Conservation (phyloP, 805 yeast species). For the Kuraishia molischiana region DNA sequence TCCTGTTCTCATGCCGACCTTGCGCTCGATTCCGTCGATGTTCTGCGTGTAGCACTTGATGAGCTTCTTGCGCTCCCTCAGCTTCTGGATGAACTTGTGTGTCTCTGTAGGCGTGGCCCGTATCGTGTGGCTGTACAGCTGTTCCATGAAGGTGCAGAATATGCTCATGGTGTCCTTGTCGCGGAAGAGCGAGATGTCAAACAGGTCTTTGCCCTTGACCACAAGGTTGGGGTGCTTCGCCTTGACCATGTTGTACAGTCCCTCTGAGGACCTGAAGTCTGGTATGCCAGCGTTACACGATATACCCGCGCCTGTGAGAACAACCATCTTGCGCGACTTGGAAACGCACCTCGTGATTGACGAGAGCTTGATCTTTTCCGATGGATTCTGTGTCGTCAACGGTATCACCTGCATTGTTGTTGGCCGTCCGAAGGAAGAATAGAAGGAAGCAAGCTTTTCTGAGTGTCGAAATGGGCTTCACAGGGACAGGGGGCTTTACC, state of each 20-base stretch:
- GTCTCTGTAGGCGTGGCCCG: conserved; percentile 76
- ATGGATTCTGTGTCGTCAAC: conserved; percentile 8
- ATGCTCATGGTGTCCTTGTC: conserved; percentile 52
- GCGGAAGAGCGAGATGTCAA: conserved; percentile 77
- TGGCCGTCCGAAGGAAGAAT: too few species aligned
- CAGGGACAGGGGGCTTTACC: too few species aligned
- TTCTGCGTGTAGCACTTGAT: conserved; percentile 90
- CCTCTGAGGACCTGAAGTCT: conserved; percentile 79
- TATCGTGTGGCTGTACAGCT: conserved; percentile 52
- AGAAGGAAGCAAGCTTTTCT: too few species aligned
- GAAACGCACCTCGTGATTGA: conserved; percentile 30
- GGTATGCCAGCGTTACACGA: conserved; percentile 97
- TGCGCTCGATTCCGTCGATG: conserved; percentile 79
- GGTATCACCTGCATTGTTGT: conserved; percentile 15
- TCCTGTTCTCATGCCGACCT: conserved; percentile 55
- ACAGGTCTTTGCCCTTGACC: conserved; percentile 81
- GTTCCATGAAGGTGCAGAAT: conserved; percentile 89
- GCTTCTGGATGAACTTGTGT: conserved; percentile 59
- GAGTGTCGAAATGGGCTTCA: too few species aligned
- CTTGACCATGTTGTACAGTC: conserved; percentile 71
- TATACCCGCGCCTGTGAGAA: conserved; percentile 93
- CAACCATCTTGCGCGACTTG: conserved; percentile 45
- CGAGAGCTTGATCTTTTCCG: conserved; percentile 7
- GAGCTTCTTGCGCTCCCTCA: conserved; percentile 55
- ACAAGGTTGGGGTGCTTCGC: conserved; percentile 45